A percentile compares a stretch with the other conserved stretches of the same genome.
Conservation (phyloP, 108 stramenopile species). For the Nitzschia inconspicua region DNA sequence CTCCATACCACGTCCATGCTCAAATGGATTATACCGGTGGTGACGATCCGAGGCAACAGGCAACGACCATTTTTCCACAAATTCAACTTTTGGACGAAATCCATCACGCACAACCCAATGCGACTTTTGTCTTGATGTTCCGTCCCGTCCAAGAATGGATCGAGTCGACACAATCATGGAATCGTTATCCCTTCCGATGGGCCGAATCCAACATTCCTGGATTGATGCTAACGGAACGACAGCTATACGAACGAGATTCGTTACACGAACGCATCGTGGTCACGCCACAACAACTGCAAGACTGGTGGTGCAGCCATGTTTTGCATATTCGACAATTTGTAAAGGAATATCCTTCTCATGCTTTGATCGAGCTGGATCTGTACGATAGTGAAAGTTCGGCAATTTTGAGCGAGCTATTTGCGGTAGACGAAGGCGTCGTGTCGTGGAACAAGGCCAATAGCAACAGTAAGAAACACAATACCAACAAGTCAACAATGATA, state of each 20-base stretch:
- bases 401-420: too few relatives aligned
- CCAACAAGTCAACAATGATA: too few relatives aligned
- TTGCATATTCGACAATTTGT: conserved; percentile 10
- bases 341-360: conserved; percentile 6
- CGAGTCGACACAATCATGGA: neutral
- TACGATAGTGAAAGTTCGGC: neutral
- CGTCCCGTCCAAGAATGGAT: conserved; percentile 14
- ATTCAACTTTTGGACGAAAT: neutral
- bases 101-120: neutral
- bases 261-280: neutral
- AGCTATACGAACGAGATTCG: neutral
- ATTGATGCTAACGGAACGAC: neutral
- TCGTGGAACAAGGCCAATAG: too few relatives aligned
- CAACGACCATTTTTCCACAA: conserved; percentile 7
- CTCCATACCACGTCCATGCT: neutral
- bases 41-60: neutral
- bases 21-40: conserved; percentile 5
- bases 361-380: conserved; percentile 13
- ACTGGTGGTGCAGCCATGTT: conserved; percentile 16
- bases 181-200: conserved; percentile 1
- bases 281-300: neutral
- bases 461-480: too few relatives aligned
- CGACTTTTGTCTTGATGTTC: conserved; percentile 6
- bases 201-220: conserved; percentile 9
- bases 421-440: too few relatives aligned